These are phyloP conservation scores for Rhizopus microsporus DNA, from an alignment of 371 early-diverging fungal species.

Conservation along the genomic window DNA sequence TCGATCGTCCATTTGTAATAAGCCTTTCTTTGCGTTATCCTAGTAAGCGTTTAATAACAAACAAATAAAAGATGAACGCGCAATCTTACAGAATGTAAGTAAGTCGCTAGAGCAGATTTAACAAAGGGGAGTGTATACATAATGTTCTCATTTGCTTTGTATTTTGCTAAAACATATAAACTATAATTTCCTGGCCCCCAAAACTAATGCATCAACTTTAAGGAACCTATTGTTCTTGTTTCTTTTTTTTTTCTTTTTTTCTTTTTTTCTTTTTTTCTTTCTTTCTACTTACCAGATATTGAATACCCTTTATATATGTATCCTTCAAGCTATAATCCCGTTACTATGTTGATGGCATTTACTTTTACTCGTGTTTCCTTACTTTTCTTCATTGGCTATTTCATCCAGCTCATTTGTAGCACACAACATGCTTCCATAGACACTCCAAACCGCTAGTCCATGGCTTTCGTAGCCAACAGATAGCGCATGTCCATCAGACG, in stretches of 20 bases:
- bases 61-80: not conserved
- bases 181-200: conserved; percentile 79
- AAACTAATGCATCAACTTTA: conserved; percentile 48
- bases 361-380: not conserved
- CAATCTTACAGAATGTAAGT: conserved; percentile 57
- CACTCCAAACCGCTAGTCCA: conserved; percentile 78
- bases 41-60: conserved; percentile 15
- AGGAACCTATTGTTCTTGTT: not conserved
- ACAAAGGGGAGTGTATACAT: conserved; percentile 73
- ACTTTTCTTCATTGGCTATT: conserved; percentile 22
- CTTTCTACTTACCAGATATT: conserved; percentile 53
- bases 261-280: not conserved
- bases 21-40: conserved; percentile 70
- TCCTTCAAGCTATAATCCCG: conserved; percentile 42
- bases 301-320: conserved; percentile 59
- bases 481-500: conserved; percentile 75
- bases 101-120: conserved; percentile 61
- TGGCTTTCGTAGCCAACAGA: conserved; percentile 67
- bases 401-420: conserved; percentile 51
- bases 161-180: conserved; percentile 53
- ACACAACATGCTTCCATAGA: conserved; percentile 73
- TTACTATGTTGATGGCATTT: not conserved
- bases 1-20: conserved; percentile 74
- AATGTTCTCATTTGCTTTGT: conserved; percentile 21
- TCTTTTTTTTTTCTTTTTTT: not conserved